phyloP scores from a whole-genome alignment of 192 early-diverging fungal genomes.

The Coemansia guatemalensis region DNA sequence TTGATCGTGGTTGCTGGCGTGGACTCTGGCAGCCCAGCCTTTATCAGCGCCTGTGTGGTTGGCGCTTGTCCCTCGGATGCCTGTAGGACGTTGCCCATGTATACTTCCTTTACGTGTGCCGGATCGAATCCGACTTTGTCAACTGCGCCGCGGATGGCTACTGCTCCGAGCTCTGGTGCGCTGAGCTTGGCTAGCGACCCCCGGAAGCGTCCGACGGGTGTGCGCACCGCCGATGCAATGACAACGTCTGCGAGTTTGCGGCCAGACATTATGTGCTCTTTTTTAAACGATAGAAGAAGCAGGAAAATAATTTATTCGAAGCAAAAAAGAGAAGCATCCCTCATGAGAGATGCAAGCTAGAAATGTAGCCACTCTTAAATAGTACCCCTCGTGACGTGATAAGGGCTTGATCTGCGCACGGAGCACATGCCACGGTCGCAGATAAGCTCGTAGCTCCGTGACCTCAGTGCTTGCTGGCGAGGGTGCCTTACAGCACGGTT shows the following conservation, averaged over 20 bases:
- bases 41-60: slow-evolving; percentile 85
- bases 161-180: slow-evolving; percentile 82
- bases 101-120: slow-evolving; percentile 87
- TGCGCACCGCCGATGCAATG: slow-evolving; percentile 68
- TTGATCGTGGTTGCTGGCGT: slow-evolving; percentile 97
- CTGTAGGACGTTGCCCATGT: slow-evolving; percentile 94
- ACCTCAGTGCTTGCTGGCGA: not conserved
- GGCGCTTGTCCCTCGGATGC: slow-evolving; percentile 89
- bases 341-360: not conserved
- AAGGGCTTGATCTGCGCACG: not conserved
- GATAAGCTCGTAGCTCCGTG: not conserved
- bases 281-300: not conserved
- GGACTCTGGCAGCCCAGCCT: slow-evolving; percentile 69
- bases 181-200: slow-evolving; percentile 81
- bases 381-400: not conserved
- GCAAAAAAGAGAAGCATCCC: not conserved
- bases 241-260: slow-evolving; percentile 49
- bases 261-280: slow-evolving; percentile 24
- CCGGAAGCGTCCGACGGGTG: slow-evolving; percentile 90
- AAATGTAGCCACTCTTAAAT: too few species aligned
- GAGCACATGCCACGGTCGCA: not conserved
- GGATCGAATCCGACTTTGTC: slow-evolving; percentile 72
- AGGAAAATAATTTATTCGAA: not conserved
- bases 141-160: slow-evolving; percentile 83
- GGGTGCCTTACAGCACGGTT: not conserved